Base-by-base conservation (phyloP, 2,329 filamentous ascomycete genomes). In the Neonectria sp. region DNA sequence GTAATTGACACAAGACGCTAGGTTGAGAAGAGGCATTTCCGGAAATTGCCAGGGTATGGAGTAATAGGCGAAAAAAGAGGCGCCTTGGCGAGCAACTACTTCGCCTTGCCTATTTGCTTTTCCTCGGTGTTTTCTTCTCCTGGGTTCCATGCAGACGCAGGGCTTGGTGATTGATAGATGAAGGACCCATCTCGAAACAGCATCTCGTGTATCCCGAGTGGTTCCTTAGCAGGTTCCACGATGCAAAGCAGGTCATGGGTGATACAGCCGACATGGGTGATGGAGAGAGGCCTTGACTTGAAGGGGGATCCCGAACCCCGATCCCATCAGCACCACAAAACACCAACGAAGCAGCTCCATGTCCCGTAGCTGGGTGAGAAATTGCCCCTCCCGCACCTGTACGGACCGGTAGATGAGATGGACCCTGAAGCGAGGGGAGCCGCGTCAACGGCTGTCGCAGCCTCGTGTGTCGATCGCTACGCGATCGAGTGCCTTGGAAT, bases 381-480 rank as follows among this genome's bases (percentile, higher is more conserved):
- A 57, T 46, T 33, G 55, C 55, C 15, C 45, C 43, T 33, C 46
- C 15, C 58, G 37, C 46, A 3, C 25, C 13, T 52, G 43, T 51
- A 63, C 60, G 59, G 56, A 63, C 60, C 55, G 56, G 37, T 40
- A 17, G 15, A 40, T 40, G 15, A 40, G 37, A n/a, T 40, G 15
- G 51, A 49, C 29, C 49, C 43, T 31, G 13, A 27, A 24, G 46
- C 33, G 35, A 35, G 51, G 12, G 27, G 51, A 24, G 51, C 21
- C 51, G 37, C 51, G 27, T 60, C 45, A 61, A 61, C 71, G 56
- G 56, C 67, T 63, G 59, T 67, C 61, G 46, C 65, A 71, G 71
- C 67, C 60, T 71, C 66, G n/a, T 35, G 37, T 67, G 69, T 63
- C 65, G 74, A 76, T 75, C 73, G 61, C 63, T 70, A 58, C 66